A percentile compares a stretch with the other conserved stretches of the same genome.
phyloP scores from a whole-genome alignment of 495 filamentous ascomycete species.

The Oleoguttula mirabilis region DNA sequence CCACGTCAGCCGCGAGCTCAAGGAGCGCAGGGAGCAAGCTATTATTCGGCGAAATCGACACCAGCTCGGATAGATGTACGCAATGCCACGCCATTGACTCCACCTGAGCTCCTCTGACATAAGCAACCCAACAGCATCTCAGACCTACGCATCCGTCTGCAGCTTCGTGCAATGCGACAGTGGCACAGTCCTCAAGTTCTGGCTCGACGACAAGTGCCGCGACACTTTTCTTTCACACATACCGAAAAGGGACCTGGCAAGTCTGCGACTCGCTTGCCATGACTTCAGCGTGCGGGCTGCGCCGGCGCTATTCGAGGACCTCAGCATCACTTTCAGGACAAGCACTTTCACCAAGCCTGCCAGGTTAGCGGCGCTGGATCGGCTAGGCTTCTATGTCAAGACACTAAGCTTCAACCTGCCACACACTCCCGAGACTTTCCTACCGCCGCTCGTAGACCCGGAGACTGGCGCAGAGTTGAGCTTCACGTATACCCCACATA shows the following conservation, averaged over 20 bases:
- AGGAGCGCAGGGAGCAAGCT: conserved; percentile 23
- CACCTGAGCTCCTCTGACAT: conserved; percentile 4
- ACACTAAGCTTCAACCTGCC: conserved; percentile 57
- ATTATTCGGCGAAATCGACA: conserved; percentile 33
- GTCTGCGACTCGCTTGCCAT: conserved; percentile 41
- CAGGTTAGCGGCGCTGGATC: conserved; percentile 53
- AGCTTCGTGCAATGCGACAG: conserved; percentile 29
- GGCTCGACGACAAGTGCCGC: conserved; percentile 37
- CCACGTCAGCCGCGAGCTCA: conserved; percentile 17
- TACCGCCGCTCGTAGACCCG: conserved; percentile 63
- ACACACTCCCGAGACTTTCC: conserved; percentile 57
- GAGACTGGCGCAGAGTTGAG: conserved; percentile 55
- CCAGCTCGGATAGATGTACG: conserved; percentile 19
- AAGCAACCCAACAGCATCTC: conserved; percentile 10
- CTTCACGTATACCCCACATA: conserved; percentile 64
- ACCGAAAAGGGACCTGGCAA: conserved; percentile 33
- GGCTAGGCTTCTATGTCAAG: conserved; percentile 60
- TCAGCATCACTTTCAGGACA: conserved; percentile 51
- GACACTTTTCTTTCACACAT: conserved; percentile 33
- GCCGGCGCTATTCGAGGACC: conserved; percentile 39
- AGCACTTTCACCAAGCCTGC: conserved; percentile 57
- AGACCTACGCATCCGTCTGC: conserved; percentile 25
- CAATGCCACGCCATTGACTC: background rate
- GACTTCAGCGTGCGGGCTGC: conserved; percentile 38
- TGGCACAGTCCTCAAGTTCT: conserved; percentile 38